Evolutionary conservation across 129 eudicot genomes (phyloP), one percentile per base, ranked within the genome.

Genomic region (Artemisia annua): DNA sequence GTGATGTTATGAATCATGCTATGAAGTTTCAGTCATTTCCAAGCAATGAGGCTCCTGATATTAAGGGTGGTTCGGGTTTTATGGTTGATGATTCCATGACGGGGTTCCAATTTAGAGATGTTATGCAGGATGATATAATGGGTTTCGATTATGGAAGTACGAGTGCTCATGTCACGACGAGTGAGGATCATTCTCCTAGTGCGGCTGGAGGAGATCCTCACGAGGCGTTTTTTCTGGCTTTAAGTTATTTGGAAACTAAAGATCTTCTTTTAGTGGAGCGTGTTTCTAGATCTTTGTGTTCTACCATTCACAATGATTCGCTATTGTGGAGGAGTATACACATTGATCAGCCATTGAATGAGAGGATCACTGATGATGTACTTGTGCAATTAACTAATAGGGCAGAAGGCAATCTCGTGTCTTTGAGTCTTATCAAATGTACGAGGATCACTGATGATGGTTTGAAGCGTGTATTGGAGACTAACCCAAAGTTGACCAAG

Each of bases 381-480:
- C 83, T 79, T 66, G 75, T 79, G 65, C 75, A 67, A 61, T 69
- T 79, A 67, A 74, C 79, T 16, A 73, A 17, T 63, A 67, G 83
- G 77, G 88, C 94, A 1, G 80, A 83, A 59, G 91, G 96, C 43
- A 67, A 74, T 26, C 81, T 90, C 63, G 79, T 70, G 26, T 85
- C 81, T 73, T 72, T 90, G 87, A 76, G 85, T 63, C 83, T 90
- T 9, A 79, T 79, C 76, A 83, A 85, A 74, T 90, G 96, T 80
- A 63, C 82, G 28, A 70, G 77, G 70, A 73, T 90, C 66, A 90
- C 94, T 15, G 93, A 85, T 76, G 89, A 81, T 20, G 91, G 88
- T 53, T n/a, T 87, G 70, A 85, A 77, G 87, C 88, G 72, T 2
- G 80, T 87, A 9, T 44, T 78, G 68, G 78, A 78, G 65, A 65